Conservation (phyloP, 73 alveolate species). For the Symbiodinium natans region DNA sequence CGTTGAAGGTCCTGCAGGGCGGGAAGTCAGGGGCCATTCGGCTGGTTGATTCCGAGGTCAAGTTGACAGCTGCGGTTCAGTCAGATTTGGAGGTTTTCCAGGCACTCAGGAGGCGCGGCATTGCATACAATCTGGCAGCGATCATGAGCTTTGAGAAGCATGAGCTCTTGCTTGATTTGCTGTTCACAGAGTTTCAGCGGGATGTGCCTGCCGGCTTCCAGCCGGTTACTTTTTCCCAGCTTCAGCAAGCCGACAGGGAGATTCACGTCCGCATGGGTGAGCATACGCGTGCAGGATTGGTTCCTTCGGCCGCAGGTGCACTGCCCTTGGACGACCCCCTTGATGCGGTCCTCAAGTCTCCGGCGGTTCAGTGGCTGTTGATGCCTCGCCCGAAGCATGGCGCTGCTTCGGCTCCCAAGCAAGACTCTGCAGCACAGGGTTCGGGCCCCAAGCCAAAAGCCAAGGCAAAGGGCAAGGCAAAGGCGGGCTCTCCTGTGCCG, state of each 20-base stretch:
- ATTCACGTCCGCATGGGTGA: neutral
- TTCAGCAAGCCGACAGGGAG: neutral
- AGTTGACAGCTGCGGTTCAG: neutral
- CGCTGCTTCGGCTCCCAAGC: too few species aligned
- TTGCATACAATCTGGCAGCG: conserved; percentile 1
- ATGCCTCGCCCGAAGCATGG: conserved; percentile 14
- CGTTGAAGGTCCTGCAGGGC: neutral
- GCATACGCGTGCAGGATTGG: neutral
- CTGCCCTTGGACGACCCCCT: neutral
- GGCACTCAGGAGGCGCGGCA: neutral
- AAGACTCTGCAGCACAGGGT: too few species aligned
- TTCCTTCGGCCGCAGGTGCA: neutral
- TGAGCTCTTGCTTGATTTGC: neutral
- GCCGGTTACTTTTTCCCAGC: neutral
- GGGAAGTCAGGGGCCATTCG: neutral
- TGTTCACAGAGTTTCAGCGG: neutral
- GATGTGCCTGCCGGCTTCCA: neutral
- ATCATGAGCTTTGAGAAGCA: neutral
- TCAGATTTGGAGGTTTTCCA: conserved; percentile 18
- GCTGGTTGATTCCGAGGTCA: neutral
- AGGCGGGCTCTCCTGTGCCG: too few species aligned
- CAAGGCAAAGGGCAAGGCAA: too few species aligned
- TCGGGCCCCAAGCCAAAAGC: too few species aligned
- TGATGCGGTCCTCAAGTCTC: neutral
- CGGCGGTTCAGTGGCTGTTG: conserved; percentile 6